phyloP scores from a whole-genome alignment of 768 basidiomycete genomes.

The Chlorophyllum brunneum region DNA sequence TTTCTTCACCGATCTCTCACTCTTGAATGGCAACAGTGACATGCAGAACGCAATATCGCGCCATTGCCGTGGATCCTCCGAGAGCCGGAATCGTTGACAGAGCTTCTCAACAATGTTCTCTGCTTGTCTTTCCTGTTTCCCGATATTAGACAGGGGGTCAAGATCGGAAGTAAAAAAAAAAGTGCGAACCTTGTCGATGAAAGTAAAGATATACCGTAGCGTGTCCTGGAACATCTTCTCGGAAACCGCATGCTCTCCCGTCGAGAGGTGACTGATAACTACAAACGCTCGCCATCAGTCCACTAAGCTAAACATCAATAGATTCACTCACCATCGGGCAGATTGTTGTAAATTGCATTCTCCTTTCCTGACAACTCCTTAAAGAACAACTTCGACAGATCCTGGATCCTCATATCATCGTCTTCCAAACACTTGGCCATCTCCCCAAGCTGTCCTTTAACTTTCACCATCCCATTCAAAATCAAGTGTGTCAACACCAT shows the following conservation, averaged over 20 bases:
- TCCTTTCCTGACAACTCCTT: conserved; percentile 94
- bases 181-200: conserved; percentile 84
- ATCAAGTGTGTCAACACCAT: conserved; percentile 98
- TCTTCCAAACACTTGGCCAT: conserved; percentile 99
- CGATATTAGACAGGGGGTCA: background rate
- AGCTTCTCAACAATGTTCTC: conserved; percentile 97
- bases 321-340: conserved; percentile 76
- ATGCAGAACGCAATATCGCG: conserved; percentile 95
- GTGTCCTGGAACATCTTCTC: conserved; percentile 91
- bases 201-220: conserved; percentile 92
- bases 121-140: conserved; percentile 88
- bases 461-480: conserved; percentile 99
- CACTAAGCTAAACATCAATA: background rate
- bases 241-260: conserved; percentile 87
- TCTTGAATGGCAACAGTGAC: conserved; percentile 93
- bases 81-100: conserved; percentile 89
- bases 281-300: conserved; percentile 12
- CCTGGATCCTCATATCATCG: conserved; percentile 78
- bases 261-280: conserved; percentile 95
- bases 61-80: conserved; percentile 92
- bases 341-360: conserved; percentile 98
- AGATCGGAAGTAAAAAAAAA: background rate
- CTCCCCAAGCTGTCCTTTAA: conserved; percentile 98
- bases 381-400: conserved; percentile 98
- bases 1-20: conserved; percentile 94